These are phyloP conservation scores for Bocquillonia castaneifolia DNA, from an alignment of 441 rosid genomes.

Conservation along the genomic window DNA sequence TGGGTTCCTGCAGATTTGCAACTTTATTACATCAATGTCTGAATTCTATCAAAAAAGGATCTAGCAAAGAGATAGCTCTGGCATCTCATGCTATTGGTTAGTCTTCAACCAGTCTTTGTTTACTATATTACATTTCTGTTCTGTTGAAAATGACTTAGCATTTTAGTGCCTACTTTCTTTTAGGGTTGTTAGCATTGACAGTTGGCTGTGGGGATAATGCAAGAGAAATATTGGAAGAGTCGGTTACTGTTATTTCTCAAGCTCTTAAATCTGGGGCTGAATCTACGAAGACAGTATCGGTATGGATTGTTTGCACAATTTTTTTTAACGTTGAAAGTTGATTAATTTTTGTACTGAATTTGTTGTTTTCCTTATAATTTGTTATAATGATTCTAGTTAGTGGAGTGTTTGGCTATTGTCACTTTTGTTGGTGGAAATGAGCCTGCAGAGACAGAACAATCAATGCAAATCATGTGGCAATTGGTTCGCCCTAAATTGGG, in stretches of 20 bases:
- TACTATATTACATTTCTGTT: background rate
- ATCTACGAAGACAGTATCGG: constrained; percentile 49
- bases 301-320: constrained; percentile 30
- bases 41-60: constrained; percentile 66
- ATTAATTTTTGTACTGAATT: constrained; percentile 9
- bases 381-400: constrained; percentile 37
- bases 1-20: constrained; percentile 52
- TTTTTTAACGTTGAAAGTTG: background rate
- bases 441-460: constrained; percentile 63
- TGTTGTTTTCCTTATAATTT: constrained; percentile 5
- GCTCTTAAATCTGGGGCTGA: constrained; percentile 65
- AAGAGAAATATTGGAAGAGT: constrained; percentile 64
- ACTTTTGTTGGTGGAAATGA: constrained; percentile 73
- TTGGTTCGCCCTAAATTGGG: constrained; percentile 78
- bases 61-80: constrained; percentile 60
- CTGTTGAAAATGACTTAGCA: background rate
- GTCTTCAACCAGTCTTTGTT: constrained; percentile 21
- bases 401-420: constrained; percentile 76
- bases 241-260: constrained; percentile 54
- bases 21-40: constrained; percentile 71
- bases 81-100: constrained; percentile 76
- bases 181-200: constrained; percentile 82
- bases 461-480: constrained; percentile 94
- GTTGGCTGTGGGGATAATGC: constrained; percentile 69
- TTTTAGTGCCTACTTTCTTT: constrained; percentile 18